These are phyloP conservation scores for Fusarium mundagurra DNA, from an alignment of 2,329 filamentous ascomycete genomes.

Conservation along the genomic window DNA sequence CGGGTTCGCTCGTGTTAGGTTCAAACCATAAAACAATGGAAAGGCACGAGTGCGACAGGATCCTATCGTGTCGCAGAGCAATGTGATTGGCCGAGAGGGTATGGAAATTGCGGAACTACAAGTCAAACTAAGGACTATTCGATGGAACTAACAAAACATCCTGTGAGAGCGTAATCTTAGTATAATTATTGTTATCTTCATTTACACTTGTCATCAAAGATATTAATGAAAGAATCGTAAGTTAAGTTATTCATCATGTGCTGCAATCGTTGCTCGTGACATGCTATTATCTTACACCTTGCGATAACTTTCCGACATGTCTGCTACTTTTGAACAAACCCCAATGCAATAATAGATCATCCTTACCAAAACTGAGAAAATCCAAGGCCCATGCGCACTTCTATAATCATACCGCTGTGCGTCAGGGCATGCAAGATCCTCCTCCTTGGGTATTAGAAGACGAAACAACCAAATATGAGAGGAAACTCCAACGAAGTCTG, in stretches of 20 bases:
- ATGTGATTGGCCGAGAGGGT: conserved; percentile 33
- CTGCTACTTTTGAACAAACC: conserved; percentile 30
- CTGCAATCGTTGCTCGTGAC: conserved; percentile 30
- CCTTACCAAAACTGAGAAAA: conserved; percentile 17
- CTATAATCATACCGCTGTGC: conserved; percentile 29
- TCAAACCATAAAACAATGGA: conserved; percentile 31
- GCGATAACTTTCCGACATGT: conserved; percentile 15
- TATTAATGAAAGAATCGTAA: background rate
- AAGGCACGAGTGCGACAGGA: conserved; percentile 40
- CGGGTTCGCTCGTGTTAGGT: conserved; percentile 23
- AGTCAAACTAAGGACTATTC: conserved; percentile 11
- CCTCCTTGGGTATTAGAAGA: conserved; percentile 39
- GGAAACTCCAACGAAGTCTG: conserved; percentile 33
- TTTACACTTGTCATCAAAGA: background rate
- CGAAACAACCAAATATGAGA: conserved; percentile 29
- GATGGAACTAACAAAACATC: conserved; percentile 1
- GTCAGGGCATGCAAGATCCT: conserved; percentile 41
- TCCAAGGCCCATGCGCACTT: conserved; percentile 28
- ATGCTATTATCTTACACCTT: conserved; percentile 31
- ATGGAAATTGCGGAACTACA: conserved; percentile 25
- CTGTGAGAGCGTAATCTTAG: background rate
- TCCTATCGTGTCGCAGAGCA: conserved; percentile 35
- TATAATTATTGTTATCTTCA: background rate
- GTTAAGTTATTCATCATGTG: conserved; percentile 16
- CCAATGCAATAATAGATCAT: conserved; percentile 24